phyloP scores from a whole-genome alignment of 306 rosid genomes.

The Medicago arabica region DNA sequence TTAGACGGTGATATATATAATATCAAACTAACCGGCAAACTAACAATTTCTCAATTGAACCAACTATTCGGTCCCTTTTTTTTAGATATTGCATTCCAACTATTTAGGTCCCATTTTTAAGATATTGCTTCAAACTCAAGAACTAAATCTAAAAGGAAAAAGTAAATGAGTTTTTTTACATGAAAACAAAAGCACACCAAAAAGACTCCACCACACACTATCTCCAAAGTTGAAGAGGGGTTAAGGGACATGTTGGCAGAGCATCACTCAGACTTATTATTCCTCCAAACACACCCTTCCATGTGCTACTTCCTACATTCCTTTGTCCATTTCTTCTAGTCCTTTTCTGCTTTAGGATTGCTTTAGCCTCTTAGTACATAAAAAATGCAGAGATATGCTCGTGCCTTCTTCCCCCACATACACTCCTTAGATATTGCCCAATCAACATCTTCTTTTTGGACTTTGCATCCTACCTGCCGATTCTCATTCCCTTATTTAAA shows the following conservation, averaged over 20 bases:
- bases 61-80: not conserved
- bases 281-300: conserved; percentile 91
- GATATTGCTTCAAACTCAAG: not conserved
- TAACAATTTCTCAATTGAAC: not conserved
- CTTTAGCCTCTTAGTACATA: conserved; percentile 53
- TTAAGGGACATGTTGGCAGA: conserved; percentile 60
- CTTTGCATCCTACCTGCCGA: conserved; percentile 64
- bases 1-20: not conserved
- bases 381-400: conserved; percentile 42
- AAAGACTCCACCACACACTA: conserved; percentile 41
- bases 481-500: conserved; percentile 58
- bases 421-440: conserved; percentile 68
- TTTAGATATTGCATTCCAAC: not conserved
- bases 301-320: conserved; percentile 81
- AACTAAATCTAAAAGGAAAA: conserved; percentile 29
- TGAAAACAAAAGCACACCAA: conserved; percentile 45
- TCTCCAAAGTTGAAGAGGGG: conserved; percentile 47
- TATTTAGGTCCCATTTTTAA: not conserved
- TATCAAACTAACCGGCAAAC: not conserved
- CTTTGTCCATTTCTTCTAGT: conserved; percentile 61
- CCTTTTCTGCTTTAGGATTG: conserved; percentile 56
- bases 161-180: not conserved
- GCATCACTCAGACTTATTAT: conserved; percentile 63
- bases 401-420: conserved; percentile 51
- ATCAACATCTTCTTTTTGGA: conserved; percentile 73